These are phyloP conservation scores for Solanum rostratum DNA, from an alignment of 257 asterid genomes.

Conservation along the genomic window DNA sequence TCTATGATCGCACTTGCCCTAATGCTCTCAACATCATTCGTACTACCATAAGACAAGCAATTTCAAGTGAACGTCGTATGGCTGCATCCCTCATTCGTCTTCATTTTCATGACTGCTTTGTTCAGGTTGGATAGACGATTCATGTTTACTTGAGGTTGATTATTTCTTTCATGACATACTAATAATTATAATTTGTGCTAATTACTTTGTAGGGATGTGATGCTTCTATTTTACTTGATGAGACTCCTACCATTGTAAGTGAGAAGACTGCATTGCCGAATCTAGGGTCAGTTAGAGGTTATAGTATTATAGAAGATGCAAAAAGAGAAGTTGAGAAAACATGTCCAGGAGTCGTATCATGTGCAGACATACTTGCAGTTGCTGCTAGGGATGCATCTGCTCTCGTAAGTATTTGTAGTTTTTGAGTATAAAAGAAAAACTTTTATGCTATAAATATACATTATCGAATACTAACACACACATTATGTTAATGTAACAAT, in stretches of 20 bases:
- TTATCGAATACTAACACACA: neutral
- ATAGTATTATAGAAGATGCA: neutral
- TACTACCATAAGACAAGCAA: neutral
- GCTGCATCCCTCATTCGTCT: neutral
- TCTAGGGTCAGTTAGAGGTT: neutral
- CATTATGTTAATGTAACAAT: neutral
- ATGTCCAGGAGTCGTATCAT: neutral
- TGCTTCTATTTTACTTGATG: neutral
- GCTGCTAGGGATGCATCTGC: neutral
- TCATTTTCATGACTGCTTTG: neutral
- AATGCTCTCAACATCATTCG: neutral
- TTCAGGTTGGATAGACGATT: neutral
- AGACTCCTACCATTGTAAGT: neutral
- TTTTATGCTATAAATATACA: too few relatives aligned
- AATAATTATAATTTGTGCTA: too few relatives aligned
- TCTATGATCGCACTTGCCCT: neutral
- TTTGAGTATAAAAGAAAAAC: too few relatives aligned
- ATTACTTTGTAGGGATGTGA: neutral
- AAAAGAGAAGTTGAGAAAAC: neutral
- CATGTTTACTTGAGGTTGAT: too few relatives aligned
- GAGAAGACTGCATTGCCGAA: neutral
- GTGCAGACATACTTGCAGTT: neutral
- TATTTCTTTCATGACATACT: too few relatives aligned
- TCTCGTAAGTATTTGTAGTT: neutral
- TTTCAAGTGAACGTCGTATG: neutral